Conservation (phyloP, 2,329 filamentous ascomycete genomes). For the Tolypocladium nubicola region DNA sequence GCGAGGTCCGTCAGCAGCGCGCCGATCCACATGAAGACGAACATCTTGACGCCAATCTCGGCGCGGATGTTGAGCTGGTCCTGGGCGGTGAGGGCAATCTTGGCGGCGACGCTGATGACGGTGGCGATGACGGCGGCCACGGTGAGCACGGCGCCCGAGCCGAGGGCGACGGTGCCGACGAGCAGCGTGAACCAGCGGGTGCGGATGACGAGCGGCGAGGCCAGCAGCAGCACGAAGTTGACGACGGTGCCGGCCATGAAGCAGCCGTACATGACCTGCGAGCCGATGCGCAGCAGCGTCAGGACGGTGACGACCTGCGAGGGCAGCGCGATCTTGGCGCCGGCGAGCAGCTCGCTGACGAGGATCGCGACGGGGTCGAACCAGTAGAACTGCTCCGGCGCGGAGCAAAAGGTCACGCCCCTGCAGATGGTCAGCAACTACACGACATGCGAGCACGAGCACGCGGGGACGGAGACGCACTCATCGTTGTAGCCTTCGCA, state of each 20-base stretch:
- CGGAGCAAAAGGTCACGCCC: constrained; percentile 68
- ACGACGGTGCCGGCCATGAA: constrained; percentile 65
- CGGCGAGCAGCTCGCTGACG: constrained; percentile 66
- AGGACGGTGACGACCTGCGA: constrained; percentile 63
- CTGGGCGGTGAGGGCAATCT: constrained; percentile 61
- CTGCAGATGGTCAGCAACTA: constrained; percentile 18
- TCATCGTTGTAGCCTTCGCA: constrained; percentile 74
- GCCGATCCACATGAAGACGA: constrained; percentile 85
- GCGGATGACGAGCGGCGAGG: constrained; percentile 44
- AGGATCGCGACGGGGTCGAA: constrained; percentile 85
- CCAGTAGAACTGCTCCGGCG: constrained; percentile 64
- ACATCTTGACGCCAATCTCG: constrained; percentile 60
- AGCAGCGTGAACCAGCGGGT: constrained; percentile 56
- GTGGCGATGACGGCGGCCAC: constrained; percentile 68
- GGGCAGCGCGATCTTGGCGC: constrained; percentile 75
- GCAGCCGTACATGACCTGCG: constrained; percentile 80
- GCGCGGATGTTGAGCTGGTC: constrained; percentile 67
- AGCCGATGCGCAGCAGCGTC: constrained; percentile 61
- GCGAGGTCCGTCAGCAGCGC: constrained; percentile 55
- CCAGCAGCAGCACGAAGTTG: constrained; percentile 61
- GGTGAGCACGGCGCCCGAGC: constrained; percentile 56
- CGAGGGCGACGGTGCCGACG: constrained; percentile 55
- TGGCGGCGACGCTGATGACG: constrained; percentile 74
- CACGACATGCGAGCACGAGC: neutral
- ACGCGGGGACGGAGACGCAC: constrained; percentile 19